Conservation (phyloP, 176 grass and related monocot species). For the Rhynchospora tenuis region DNA sequence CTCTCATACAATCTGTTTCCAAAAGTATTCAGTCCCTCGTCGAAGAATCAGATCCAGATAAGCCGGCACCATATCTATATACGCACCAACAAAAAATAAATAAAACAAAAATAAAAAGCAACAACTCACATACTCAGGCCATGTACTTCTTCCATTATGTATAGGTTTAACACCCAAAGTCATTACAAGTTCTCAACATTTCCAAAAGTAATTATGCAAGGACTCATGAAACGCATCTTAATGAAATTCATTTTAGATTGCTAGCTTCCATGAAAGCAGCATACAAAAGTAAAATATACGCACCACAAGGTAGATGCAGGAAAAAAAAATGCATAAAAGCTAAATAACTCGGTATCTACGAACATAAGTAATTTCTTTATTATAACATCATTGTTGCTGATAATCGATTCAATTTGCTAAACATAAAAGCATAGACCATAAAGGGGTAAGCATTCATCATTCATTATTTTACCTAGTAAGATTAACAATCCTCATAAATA, state of each 20-base stretch:
- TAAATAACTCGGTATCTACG: not conserved
- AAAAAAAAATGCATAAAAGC: not conserved
- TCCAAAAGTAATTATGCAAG: no score
- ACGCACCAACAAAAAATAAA: no score
- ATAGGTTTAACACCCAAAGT: no score
- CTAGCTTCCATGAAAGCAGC: not conserved
- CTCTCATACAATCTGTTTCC: no score
- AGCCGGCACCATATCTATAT: no score
- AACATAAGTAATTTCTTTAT: not conserved
- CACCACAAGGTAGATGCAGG: not conserved
- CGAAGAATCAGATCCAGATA: no score
- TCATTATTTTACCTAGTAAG: not conserved
- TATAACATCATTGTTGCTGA: not conserved
- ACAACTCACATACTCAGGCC: no score
- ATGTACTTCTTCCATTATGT: no score
- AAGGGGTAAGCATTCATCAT: not conserved
- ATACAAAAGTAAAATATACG: not conserved
- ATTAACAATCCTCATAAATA: not conserved
- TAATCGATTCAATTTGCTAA: not conserved
- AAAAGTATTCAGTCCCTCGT: no score
- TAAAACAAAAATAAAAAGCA: no score
- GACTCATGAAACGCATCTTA: not conserved
- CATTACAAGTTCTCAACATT: no score
- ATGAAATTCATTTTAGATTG: not conserved
- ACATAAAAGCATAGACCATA: not conserved